Evolutionary conservation across 2,329 filamentous ascomycete species (phyloP).

Genomic region (Thelonectria blattea): DNA sequence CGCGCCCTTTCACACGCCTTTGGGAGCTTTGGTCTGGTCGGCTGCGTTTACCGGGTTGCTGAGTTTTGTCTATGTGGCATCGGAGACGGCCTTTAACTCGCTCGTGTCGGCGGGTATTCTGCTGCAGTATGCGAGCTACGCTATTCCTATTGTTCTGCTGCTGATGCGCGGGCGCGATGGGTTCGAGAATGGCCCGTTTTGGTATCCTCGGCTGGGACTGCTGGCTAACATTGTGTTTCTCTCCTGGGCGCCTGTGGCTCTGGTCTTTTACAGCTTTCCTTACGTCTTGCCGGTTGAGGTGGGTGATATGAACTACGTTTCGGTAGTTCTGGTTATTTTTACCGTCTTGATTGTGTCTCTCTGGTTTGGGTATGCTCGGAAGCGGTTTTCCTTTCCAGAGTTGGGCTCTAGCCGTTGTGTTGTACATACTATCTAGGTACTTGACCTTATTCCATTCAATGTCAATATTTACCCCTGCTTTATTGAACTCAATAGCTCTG

Average conservation of each 20-base stretch:
- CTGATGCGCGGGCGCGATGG: background rate
- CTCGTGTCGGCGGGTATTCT: background rate
- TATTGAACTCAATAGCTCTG: too few species aligned
- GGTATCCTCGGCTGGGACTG: conserved; percentile 3
- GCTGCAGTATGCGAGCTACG: conserved; percentile 8
- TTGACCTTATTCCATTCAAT: too few species aligned
- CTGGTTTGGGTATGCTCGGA: conserved; percentile 9
- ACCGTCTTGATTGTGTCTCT: background rate
- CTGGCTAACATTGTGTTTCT: background rate
- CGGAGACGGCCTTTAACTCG: conserved; percentile 7
- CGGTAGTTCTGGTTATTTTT: background rate
- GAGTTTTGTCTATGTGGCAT: conserved; percentile 11
- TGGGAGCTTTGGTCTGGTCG: conserved; percentile 7
- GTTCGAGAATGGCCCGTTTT: conserved; percentile 2
- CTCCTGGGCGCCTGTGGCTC: background rate
- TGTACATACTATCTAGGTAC: too few species aligned
- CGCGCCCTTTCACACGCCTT: background rate
- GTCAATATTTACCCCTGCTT: too few species aligned
- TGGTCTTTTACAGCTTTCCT: conserved; percentile 12
- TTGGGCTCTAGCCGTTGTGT: too few species aligned
- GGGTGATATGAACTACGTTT: conserved; percentile 16
- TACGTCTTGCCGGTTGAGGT: background rate
- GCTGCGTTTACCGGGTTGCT: background rate
- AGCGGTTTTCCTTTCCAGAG: background rate
- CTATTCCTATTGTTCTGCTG: background rate